Evolutionary conservation across 2,329 filamentous ascomycete genomes (phyloP).

Genomic region (Fusarium solani-melongenae): DNA sequence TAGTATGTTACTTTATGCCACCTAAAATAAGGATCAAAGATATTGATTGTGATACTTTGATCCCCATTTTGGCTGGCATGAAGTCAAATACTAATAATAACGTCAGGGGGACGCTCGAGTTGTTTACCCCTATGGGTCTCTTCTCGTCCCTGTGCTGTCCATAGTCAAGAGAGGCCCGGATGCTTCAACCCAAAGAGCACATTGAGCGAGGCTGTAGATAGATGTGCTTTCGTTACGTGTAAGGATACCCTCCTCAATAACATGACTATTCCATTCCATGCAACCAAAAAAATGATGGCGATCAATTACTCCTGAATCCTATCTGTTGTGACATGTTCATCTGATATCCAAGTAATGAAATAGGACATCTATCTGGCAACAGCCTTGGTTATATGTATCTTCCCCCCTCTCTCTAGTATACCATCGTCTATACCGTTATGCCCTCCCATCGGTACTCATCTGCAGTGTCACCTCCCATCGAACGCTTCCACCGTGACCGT

Average conservation of each 20-base stretch:
- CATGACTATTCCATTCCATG: constrained; percentile 17
- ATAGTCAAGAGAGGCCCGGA: not conserved
- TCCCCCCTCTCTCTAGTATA: not conserved
- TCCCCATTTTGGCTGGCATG: too few relatives aligned
- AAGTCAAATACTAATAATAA: too few relatives aligned
- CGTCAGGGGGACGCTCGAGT: not conserved
- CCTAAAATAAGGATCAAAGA: too few relatives aligned
- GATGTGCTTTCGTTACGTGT: constrained; percentile 31
- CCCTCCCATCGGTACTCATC: constrained; percentile 60
- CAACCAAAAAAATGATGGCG: not conserved
- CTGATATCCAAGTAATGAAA: not conserved
- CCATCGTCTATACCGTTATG: constrained; percentile 18
- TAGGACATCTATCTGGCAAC: not conserved
- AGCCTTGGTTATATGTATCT: not conserved
- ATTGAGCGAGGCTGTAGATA: constrained; percentile 30
- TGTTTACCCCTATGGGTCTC: not conserved
- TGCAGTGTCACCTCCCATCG: constrained; percentile 96
- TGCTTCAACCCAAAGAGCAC: not conserved
- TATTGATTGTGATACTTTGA: too few relatives aligned
- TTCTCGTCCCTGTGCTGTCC: not conserved
- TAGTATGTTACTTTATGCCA: too few relatives aligned
- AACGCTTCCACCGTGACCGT: constrained; percentile 80
- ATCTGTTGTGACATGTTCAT: not conserved
- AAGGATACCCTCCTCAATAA: constrained; percentile 48
- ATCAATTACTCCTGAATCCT: not conserved